phyloP scores from a whole-genome alignment of 2,329 filamentous ascomycete genomes.

The Calonectria henricotiae region DNA sequence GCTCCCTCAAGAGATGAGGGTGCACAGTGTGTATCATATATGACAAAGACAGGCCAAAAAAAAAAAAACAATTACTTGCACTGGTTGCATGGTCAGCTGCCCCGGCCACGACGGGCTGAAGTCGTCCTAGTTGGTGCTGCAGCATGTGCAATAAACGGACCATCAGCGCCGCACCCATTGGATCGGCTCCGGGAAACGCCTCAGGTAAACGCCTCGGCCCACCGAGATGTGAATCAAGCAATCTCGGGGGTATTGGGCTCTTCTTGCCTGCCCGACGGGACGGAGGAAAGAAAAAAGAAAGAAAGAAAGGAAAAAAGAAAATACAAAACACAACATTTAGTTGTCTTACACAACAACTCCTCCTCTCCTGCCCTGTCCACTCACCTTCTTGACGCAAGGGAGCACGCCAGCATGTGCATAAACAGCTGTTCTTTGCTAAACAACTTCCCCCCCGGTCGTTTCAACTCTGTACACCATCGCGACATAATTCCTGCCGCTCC shows the following conservation, averaged over 20 bases:
- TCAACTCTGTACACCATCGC: not conserved
- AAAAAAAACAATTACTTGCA: constrained; percentile 17
- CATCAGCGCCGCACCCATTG: not conserved
- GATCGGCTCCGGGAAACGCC: not conserved
- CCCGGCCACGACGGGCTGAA: not conserved
- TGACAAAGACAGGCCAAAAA: not conserved
- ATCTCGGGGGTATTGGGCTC: constrained; percentile 7
- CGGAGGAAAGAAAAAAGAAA: not conserved
- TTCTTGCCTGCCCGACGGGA: constrained; percentile 14
- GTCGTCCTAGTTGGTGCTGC: not conserved
- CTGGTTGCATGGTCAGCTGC: constrained; percentile 17
- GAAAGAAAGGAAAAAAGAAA: not conserved
- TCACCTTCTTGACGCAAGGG: not conserved
- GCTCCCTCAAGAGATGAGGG: not conserved
- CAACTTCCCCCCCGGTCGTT: not conserved
- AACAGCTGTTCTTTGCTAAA: not conserved
- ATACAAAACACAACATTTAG: not conserved
- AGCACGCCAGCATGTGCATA: not conserved
- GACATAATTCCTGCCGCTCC: not conserved
- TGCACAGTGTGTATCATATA: constrained; percentile 14
- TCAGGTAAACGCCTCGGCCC: not conserved
- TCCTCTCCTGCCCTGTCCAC: not conserved
- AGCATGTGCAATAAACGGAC: constrained; percentile 10
- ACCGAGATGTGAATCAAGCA: constrained; percentile 10
- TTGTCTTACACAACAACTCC: not conserved